Conservation (phyloP, 805 yeast genomes). For the Wickerhamiella parazyma region DNA sequence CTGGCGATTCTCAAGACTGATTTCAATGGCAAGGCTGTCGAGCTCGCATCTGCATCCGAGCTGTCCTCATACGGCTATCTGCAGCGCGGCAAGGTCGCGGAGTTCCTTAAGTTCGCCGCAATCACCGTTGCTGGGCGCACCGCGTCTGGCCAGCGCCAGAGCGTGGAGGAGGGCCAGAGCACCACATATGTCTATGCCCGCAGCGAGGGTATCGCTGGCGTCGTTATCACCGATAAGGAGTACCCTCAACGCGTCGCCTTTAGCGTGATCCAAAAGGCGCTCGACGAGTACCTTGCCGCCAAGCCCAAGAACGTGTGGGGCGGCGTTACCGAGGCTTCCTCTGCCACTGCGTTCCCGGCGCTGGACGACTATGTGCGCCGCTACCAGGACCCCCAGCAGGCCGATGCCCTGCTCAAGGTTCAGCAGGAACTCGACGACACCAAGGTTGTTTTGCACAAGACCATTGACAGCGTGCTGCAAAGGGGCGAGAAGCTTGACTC, state of each 20-base stretch:
- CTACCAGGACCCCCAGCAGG: slow-evolving; percentile 95
- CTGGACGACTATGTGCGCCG: slow-evolving; percentile 59
- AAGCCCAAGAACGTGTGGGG: slow-evolving; percentile 58
- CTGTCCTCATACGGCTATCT: slow-evolving; percentile 78
- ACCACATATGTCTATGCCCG: slow-evolving; percentile 86
- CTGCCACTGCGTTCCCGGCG: slow-evolving; percentile 40
- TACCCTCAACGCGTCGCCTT: slow-evolving; percentile 96
- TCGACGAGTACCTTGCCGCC: slow-evolving; percentile 77
- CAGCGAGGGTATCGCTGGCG: slow-evolving; percentile 83
- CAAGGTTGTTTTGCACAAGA: slow-evolving; percentile 87
- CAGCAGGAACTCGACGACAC: slow-evolving; percentile 98
- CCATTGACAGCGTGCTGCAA: slow-evolving; percentile 84
- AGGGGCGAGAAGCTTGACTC: slow-evolving; percentile 94
- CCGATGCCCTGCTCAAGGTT: slow-evolving; percentile 91
- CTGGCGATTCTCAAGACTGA: slow-evolving; percentile 69
- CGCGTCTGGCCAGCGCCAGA: slow-evolving; percentile 77
- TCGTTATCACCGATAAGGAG: slow-evolving; percentile 83
- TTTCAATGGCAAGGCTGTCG: slow-evolving; percentile 49
- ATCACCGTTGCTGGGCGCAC: slow-evolving; percentile 87
- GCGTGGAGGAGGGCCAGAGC: slow-evolving; percentile 83
- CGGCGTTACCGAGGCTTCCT: slow-evolving; percentile 28
- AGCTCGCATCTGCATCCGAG: slow-evolving; percentile 68
- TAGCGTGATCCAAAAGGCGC: slow-evolving; percentile 74
- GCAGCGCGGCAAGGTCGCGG: slow-evolving; percentile 69
- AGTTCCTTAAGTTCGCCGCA: slow-evolving; percentile 89